Evolutionary conservation across 78 protist species (phyloP).

Genomic region (Dictyostelium capitatum): DNA sequence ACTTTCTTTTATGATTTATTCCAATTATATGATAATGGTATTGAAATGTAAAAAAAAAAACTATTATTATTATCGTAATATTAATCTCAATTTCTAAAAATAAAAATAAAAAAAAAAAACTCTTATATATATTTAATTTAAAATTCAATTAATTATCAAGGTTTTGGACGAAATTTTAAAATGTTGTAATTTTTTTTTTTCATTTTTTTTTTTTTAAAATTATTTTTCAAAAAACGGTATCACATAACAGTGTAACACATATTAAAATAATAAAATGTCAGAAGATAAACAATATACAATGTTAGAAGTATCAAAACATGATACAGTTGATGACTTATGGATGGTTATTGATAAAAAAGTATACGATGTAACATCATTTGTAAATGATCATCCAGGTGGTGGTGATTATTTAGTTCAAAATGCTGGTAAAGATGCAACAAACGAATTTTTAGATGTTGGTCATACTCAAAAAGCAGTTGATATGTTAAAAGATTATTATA

Average conservation of each 20-base stretch:
- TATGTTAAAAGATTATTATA: slow-evolving; percentile 27
- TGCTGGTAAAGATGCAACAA: slow-evolving; percentile 69
- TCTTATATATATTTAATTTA: too few species aligned
- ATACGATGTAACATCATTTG: slow-evolving; percentile 87
- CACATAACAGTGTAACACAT: too few species aligned
- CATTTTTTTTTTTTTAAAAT: too few species aligned
- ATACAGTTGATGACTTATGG: slow-evolving; percentile 86
- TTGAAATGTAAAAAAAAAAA: slow-evolving; percentile 75
- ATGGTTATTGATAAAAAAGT: slow-evolving; percentile 87
- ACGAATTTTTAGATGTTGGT: slow-evolving; percentile 54
- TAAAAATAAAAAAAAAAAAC: too few species aligned
- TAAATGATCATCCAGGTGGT: slow-evolving; percentile 94
- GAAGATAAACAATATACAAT: slow-evolving; percentile 22
- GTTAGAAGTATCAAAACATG: slow-evolving; percentile 86
- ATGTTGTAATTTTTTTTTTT: too few species aligned
- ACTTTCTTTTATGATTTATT: slow-evolving; percentile 88
- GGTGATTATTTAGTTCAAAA: slow-evolving; percentile 18
- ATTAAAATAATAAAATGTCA: not conserved
- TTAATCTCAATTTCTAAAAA: too few species aligned
- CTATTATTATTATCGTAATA: too few species aligned
- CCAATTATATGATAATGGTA: slow-evolving; percentile 89
- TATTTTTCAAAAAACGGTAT: too few species aligned
- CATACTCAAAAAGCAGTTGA: slow-evolving; percentile 51
- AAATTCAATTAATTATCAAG: too few species aligned
- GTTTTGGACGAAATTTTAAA: too few species aligned